These are phyloP conservation scores for Botryosphaeria agaves DNA, from an alignment of 2,329 filamentous ascomycete genomes.

Conservation along the genomic window DNA sequence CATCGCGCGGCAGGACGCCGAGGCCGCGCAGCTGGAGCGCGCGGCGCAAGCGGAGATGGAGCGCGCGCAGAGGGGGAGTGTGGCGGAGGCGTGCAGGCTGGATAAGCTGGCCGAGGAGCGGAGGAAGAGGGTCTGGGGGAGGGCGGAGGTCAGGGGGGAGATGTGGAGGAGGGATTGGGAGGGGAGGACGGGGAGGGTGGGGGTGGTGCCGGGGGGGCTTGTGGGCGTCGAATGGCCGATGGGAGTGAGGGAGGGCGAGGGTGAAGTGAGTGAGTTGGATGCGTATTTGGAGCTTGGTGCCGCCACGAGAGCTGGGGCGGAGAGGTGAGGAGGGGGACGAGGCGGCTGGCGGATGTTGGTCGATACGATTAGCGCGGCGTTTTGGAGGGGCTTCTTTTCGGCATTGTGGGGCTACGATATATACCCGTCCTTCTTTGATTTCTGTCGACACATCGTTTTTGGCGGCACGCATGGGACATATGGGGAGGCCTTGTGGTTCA, in stretches of 20 bases:
- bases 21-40: constrained; percentile 17
- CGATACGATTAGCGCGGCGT: background rate
- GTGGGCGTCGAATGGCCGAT: constrained; percentile 16
- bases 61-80: constrained; percentile 9
- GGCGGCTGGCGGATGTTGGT: background rate
- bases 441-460: too few species aligned
- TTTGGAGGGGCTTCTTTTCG: background rate
- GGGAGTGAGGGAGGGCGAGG: constrained; percentile 4
- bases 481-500: too few species aligned
- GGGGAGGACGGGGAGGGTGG: constrained; percentile 11
- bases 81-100: constrained; percentile 5
- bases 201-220: constrained; percentile 8
- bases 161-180: constrained; percentile 20
- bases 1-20: constrained; percentile 20
- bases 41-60: constrained; percentile 19
- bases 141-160: constrained; percentile 23
- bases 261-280: background rate
- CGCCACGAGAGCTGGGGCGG: too few species aligned
- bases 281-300: constrained; percentile 1
- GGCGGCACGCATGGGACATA: too few species aligned
- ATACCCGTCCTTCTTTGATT: too few species aligned
- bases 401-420: too few species aligned
- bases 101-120: constrained; percentile 14
- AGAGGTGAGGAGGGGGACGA: background rate
- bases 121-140: constrained; percentile 13